A percentile compares a stretch with the other conserved stretches of the same genome.
phyloP scores from a whole-genome alignment of 345 rosid genomes.

The Orychophragmus violaceus region DNA sequence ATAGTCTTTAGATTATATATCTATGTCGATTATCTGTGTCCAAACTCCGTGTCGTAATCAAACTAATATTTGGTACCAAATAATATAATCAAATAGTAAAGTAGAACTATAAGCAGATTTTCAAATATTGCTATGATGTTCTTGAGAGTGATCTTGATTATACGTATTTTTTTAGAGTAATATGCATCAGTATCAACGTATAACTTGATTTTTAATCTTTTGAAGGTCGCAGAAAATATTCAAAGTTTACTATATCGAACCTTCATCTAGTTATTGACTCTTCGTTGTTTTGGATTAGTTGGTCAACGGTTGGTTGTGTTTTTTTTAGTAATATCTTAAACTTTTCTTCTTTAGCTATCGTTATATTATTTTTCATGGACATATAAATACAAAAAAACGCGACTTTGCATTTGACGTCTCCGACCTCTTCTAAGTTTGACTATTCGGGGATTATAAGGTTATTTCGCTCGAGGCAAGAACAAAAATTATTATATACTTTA shows the following conservation, averaged over 20 bases:
- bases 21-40: not conserved
- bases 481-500: not conserved
- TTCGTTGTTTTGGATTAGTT: not conserved
- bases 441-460: slow-evolving; percentile 21
- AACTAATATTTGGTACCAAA: not conserved
- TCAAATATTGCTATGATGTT: not conserved
- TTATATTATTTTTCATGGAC: slow-evolving; percentile 1
- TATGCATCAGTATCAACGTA: not conserved
- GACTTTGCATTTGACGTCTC: slow-evolving; percentile 27
- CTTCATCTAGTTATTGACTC: slow-evolving; percentile 8
- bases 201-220: not conserved
- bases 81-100: not conserved
- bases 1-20: not conserved
- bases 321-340: not conserved
- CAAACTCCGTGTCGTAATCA: slow-evolving; percentile 11
- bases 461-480: not conserved
- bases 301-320: not conserved
- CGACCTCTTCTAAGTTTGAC: slow-evolving; percentile 28
- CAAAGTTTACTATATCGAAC: not conserved
- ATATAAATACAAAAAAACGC: slow-evolving; percentile 9
- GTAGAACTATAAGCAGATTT: not conserved
- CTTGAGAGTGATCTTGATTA: not conserved
- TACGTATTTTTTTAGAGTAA: not conserved
- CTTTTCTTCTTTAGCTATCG: not conserved
- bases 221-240: not conserved